These are phyloP conservation scores for Aschersonia sp. DNA, from an alignment of 2,329 filamentous ascomycete species.

Conservation along the genomic window DNA sequence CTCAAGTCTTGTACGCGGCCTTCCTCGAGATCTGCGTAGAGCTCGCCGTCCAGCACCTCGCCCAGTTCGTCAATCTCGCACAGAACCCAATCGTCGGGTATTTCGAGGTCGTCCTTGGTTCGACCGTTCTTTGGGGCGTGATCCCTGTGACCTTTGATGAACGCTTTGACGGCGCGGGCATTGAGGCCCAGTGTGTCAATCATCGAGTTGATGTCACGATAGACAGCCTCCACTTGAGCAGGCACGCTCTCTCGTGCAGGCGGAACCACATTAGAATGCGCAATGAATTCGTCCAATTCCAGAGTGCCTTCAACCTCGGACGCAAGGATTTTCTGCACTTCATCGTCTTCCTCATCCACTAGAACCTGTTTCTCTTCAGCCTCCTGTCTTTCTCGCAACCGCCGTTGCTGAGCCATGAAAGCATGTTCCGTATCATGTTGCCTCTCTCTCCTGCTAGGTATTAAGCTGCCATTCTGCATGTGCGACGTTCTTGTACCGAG, in stretches of 20 bases:
- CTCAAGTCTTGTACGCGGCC: slow-evolving; percentile 55
- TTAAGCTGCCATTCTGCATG: slow-evolving; percentile 22
- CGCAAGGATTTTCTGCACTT: slow-evolving; percentile 46
- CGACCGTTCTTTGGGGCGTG: slow-evolving; percentile 37
- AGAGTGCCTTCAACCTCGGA: slow-evolving; percentile 47
- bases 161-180: slow-evolving; percentile 47
- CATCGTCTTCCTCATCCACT: slow-evolving; percentile 55
- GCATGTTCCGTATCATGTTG: slow-evolving; percentile 24
- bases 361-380: slow-evolving; percentile 42
- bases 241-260: slow-evolving; percentile 42
- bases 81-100: slow-evolving; percentile 55
- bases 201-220: slow-evolving; percentile 83
- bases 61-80: slow-evolving; percentile 60
- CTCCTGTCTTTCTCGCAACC: slow-evolving; percentile 37
- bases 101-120: slow-evolving; percentile 53
- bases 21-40: slow-evolving; percentile 50
- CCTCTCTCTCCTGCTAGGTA: slow-evolving; percentile 21
- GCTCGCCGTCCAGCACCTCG: slow-evolving; percentile 44
- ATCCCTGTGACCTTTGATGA: slow-evolving; percentile 52
- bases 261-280: slow-evolving; percentile 38
- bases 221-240: slow-evolving; percentile 51
- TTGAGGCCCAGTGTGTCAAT: slow-evolving; percentile 86
- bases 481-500: slow-evolving; percentile 25
- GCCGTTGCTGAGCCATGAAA: slow-evolving; percentile 34
- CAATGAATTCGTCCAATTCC: slow-evolving; percentile 53